Percentiles rank a stretch among this genome's conserved stretches.
Conservation (phyloP, 352 stramenopile genomes). For the Pythium utonaiense region DNA sequence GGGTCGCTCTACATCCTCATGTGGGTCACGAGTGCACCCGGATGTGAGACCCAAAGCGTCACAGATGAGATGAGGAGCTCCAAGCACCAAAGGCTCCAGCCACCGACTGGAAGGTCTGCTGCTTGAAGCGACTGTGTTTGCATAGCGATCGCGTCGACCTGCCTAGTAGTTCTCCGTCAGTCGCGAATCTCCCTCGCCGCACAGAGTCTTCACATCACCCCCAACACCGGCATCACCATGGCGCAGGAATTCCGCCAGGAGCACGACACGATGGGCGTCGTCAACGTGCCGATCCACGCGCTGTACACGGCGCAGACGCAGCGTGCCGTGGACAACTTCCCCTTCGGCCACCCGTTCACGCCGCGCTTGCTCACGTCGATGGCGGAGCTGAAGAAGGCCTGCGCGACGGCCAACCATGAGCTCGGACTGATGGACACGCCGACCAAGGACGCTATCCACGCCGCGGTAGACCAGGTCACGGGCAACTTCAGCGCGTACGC, state of each 20-base stretch:
- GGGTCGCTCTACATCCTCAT: background rate
- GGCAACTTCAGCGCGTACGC: no score
- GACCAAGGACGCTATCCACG: no score
- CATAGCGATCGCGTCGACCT: background rate
- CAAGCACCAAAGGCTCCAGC: constrained; percentile 4
- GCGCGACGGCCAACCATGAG: no score
- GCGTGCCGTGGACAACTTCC: no score
- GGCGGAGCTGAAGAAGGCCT: no score
- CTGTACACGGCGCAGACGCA: constrained; percentile 29
- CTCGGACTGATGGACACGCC: no score
- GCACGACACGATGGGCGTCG: constrained; percentile 50
- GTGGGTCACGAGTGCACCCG: background rate
- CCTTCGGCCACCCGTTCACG: no score
- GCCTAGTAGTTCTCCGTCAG: background rate
- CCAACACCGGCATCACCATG: constrained; percentile 4
- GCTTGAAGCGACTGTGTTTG: background rate
- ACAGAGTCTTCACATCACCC: no score
- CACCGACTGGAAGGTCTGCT: background rate
- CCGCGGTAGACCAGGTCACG: no score
- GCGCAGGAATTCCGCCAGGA: constrained; percentile 36
- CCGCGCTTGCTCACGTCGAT: no score
- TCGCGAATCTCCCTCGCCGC: constrained; percentile 17
- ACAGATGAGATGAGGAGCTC: constrained; percentile 2
- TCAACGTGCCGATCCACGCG: constrained; percentile 43
- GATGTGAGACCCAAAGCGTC: background rate